Percentiles rank a stretch among this genome's conserved stretches.
Conservation (phyloP, 768 basidiomycete species). For the Rickenella mellea region DNA sequence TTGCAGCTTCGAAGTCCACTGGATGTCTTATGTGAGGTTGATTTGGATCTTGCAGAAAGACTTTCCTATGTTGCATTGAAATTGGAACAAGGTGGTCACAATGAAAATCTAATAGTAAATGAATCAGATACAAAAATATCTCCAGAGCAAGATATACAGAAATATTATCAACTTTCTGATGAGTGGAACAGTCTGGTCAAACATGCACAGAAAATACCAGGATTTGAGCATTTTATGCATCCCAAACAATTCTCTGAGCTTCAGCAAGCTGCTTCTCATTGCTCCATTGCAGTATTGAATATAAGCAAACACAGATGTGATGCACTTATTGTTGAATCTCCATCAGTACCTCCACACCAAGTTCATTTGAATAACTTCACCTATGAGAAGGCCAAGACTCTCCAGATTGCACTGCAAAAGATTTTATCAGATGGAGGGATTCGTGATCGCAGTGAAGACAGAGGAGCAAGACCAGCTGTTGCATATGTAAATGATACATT, state of each 20-base stretch:
- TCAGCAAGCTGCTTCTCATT: constrained; percentile 7
- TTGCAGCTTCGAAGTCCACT: constrained; percentile 11
- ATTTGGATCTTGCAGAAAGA: no score
- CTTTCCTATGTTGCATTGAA: no score
- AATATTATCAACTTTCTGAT: no score
- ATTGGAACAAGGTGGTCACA: no score
- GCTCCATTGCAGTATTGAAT: constrained; percentile 13
- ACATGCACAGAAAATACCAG: constrained; percentile 5
- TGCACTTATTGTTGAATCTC: constrained; percentile 15
- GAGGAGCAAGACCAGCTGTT: neutral
- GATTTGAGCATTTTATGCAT: constrained; percentile 12
- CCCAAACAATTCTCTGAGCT: constrained; percentile 9
- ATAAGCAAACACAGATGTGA: constrained; percentile 8
- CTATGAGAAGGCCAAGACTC: no score
- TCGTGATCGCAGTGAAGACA: neutral
- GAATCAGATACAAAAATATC: no score
- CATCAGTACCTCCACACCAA: neutral
- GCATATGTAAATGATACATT: no score
- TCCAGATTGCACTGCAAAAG: neutral
- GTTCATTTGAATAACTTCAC: no score
- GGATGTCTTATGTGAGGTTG: no score
- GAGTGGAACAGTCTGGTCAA: no score
- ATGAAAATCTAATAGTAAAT: no score
- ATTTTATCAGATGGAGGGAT: neutral
- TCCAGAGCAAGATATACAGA: no score